Base-by-base conservation (phyloP, 1,284 basidiomycete species). In the Ustilago lituana region DNA sequence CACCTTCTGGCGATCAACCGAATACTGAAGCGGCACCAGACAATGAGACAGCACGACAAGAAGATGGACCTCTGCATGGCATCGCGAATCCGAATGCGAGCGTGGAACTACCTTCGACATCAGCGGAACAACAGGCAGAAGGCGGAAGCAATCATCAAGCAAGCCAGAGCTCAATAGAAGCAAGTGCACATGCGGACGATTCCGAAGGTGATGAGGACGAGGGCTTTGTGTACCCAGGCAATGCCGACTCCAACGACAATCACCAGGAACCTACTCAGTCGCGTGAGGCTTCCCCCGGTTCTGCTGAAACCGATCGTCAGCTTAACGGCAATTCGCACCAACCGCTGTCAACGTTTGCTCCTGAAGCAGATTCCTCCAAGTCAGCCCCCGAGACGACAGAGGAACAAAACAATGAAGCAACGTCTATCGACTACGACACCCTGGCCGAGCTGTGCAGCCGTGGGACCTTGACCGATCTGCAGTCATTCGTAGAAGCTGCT, bases 391-490 rank as follows among this genome's bases (percentile, higher is more conserved):
- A 14, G 8, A 22, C 31, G 39, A 2, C 14, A 5, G 17, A 36
- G 20, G 32, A 40, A 26, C 23, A 45, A n/a, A 4, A 29, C 24
- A n/a, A n/a, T n/a, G n/a, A n/a, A n/a, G n/a, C n/a, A n/a, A n/a
- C n/a, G n/a, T n/a, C n/a, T 10, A 44, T 76, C 37, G 64, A 76
- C 36, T 65, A 74, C 50, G 53, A 61, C 17, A 32, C 26, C 9
- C 61, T 78, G 12, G 70, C 66, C 5, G 35, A 56, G n/a, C 63
- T 78, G n/a, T 73, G 71, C 58, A 56, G 69, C 39, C 45, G 46
- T 14, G 76, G 74, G 2, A 35, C 59, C 8, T 45, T 78, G 14
- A 24, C 50, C 8, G 56, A 67, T 5, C 49, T 78, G 11, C 58
- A 70, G 26, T 19, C 55, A 1, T 78, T 75, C 52, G 67, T 78